Evolutionary conservation across 140 eudicot genomes (phyloP), one percentile per base, ranked within the genome.

Genomic region (Anethum foeniculum): DNA sequence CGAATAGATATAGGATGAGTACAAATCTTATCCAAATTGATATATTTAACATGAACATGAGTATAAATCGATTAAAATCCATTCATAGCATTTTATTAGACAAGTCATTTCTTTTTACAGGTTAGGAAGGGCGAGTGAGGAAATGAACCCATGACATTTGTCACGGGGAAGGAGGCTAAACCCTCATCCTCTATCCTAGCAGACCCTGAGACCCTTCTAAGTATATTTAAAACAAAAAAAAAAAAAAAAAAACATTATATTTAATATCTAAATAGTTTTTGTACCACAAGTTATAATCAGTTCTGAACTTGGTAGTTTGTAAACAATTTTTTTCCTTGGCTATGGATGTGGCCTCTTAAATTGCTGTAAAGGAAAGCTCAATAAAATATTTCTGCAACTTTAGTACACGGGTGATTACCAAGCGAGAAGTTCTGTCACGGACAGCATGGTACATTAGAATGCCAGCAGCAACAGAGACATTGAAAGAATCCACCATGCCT

Each of bases 401-500:
- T 23, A 46, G 51, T 73, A 74, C 68, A 18, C 56, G 34, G 52
- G 82, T 84, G 21, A 71, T 80, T 86, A 95, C 99, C 99, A 90
- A 67, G 71, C 97, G 95, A 27, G 82, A 87, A 78, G 87, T 92
- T 79, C 99, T 83, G 84, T 95, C 97, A 80, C 93, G 82, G 21
- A 92, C 91, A 34, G 99, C 97, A 79, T 95, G 97, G 80, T 95
- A 97, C 99, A 95, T 92, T 3, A 95, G 93, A 74, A 95, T 82
- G 77, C 99, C 99, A 64, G 99, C 95, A 83, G 99, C 99, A 81
- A 92, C 99, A 25, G 99, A 95, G 73, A 95, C 97, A 58, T 92
- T 95, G 80, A 95, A 95, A 0, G 97, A 95, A 82, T 95, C 99
- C 80, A 92, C 99, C 99, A 95, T 95, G 80, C 99, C 99, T 80